A percentile compares a stretch with the other conserved stretches of the same genome.
These are phyloP conservation scores for Skeletonema menzelii DNA, from an alignment of 108 stramenopile species.

Conservation along the genomic window DNA sequence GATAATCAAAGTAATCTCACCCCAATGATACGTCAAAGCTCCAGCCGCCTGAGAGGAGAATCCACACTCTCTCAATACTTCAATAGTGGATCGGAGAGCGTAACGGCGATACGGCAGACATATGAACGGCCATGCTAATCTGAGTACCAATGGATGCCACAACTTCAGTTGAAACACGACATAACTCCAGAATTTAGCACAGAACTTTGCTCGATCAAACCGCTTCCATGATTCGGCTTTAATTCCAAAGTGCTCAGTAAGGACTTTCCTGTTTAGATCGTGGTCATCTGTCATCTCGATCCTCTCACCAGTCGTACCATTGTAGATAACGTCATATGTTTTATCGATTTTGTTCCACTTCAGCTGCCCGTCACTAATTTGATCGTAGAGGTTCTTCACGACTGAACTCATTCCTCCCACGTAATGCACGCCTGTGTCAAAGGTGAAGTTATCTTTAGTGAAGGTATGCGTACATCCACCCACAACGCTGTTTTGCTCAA, in stretches of 20 bases:
- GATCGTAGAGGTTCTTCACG: constrained; percentile 22
- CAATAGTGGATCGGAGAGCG: constrained; percentile 17
- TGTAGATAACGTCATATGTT: constrained; percentile 49
- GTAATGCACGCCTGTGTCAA: constrained; percentile 57
- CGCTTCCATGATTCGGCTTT: constrained; percentile 2
- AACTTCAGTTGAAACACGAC: constrained; percentile 26
- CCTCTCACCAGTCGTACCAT: constrained; percentile 31
- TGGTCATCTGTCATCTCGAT: constrained; percentile 36
- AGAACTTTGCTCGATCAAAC: constrained; percentile 15
- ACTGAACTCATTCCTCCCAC: constrained; percentile 8
- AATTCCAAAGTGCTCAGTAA: constrained; percentile 21
- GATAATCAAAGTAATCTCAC: background rate
- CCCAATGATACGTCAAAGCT: constrained; percentile 32
- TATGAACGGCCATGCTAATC: constrained; percentile 22
- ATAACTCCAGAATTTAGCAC: constrained; percentile 21
- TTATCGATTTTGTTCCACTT: constrained; percentile 44
- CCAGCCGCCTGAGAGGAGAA: constrained; percentile 18
- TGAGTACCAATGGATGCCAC: constrained; percentile 15
- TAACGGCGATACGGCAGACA: constrained; percentile 9
- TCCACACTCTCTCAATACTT: constrained; percentile 12
- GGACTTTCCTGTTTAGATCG: constrained; percentile 16
- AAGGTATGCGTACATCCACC: constrained; percentile 58
- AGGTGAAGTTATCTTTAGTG: constrained; percentile 40
- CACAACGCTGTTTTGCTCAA: constrained; percentile 52
- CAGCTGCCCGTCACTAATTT: constrained; percentile 36